A percentile compares a stretch with the other conserved stretches of the same genome.
phyloP scores from a whole-genome alignment of 2,329 filamentous ascomycete species.

The Cercospora zeae-maydis region DNA sequence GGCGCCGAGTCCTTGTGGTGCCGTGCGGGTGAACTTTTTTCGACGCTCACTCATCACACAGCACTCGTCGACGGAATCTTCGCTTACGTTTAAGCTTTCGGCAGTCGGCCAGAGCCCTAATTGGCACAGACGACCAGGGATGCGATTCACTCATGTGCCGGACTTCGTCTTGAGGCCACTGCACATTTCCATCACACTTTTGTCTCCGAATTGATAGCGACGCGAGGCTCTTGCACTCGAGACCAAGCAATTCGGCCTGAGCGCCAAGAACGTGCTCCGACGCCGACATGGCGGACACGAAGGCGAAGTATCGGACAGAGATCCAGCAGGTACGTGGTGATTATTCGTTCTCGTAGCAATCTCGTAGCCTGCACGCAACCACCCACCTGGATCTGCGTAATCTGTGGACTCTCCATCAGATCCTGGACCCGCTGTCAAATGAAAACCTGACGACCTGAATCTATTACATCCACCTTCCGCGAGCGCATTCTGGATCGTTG shows the following conservation, averaged over 20 bases:
- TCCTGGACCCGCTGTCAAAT: background rate
- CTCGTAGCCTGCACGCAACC: background rate
- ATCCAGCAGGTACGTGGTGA: slow-evolving; percentile 78
- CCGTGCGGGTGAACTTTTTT: background rate
- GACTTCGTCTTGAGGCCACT: background rate
- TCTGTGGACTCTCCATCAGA: background rate
- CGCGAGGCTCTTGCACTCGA: background rate
- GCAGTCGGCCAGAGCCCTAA: background rate
- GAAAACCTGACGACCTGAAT: too few relatives aligned
- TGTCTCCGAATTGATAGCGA: background rate
- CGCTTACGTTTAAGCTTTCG: background rate
- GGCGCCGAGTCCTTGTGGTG: background rate
- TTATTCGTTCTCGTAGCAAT: slow-evolving; percentile 2
- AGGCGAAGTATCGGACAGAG: slow-evolving; percentile 90
- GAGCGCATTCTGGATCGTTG: too few relatives aligned
- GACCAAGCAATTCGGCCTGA: background rate
- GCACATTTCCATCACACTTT: background rate
- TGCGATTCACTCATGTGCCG: background rate
- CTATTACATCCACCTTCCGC: too few relatives aligned
- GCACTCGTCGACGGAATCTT: too few relatives aligned
- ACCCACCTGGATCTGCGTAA: background rate
- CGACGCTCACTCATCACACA: background rate
- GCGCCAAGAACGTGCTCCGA: background rate
- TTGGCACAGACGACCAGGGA: background rate
- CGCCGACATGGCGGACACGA: slow-evolving; percentile 64